Evolutionary conservation across 768 basidiomycete species (phyloP).

Genomic region (Agrocybe praecox): DNA sequence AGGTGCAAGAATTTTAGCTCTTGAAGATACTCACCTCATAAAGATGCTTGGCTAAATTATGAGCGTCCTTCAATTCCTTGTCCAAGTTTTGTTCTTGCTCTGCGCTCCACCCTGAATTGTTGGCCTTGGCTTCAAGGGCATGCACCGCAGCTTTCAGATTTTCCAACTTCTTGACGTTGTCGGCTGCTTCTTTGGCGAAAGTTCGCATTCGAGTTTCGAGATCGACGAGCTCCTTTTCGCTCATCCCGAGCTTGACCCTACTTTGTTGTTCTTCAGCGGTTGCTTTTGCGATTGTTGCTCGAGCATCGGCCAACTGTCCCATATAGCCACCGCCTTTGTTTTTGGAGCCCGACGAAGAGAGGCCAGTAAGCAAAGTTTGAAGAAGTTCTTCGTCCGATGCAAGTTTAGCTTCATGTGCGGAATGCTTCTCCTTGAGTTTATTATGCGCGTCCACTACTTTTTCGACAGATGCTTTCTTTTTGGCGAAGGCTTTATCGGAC

Average conservation of each 20-base stretch:
- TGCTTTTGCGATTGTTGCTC: constrained; percentile 72
- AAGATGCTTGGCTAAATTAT: constrained; percentile 53
- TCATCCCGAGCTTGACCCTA: constrained; percentile 73
- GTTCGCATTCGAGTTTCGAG: constrained; percentile 83
- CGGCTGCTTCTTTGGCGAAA: constrained; percentile 82
- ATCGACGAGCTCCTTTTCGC: constrained; percentile 74
- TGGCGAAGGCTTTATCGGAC: constrained; percentile 58
- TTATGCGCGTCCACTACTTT: constrained; percentile 56
- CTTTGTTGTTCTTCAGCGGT: constrained; percentile 85
- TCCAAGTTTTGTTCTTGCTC: constrained; percentile 70
- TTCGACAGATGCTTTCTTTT: constrained; percentile 63
- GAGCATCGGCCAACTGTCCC: constrained; percentile 91
- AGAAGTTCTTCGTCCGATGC: constrained; percentile 87
- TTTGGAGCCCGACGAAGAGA: constrained; percentile 68
- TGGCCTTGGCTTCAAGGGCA: constrained; percentile 51
- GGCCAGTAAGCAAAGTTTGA: constrained; percentile 91
- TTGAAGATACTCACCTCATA: constrained; percentile 55
- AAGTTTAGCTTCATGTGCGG: constrained; percentile 58
- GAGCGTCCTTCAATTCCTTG: constrained; percentile 50
- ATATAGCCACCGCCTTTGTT: constrained; percentile 89
- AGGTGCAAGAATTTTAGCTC: not conserved
- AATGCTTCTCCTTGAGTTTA: constrained; percentile 70
- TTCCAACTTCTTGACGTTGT: constrained; percentile 71
- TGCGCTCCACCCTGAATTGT: constrained; percentile 72
- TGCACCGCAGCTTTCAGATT: constrained; percentile 60